A percentile compares a stretch with the other conserved stretches of the same genome.
These are phyloP conservation scores for Cairneyella variabilis DNA, from an alignment of 495 filamentous ascomycete species.

Conservation along the genomic window DNA sequence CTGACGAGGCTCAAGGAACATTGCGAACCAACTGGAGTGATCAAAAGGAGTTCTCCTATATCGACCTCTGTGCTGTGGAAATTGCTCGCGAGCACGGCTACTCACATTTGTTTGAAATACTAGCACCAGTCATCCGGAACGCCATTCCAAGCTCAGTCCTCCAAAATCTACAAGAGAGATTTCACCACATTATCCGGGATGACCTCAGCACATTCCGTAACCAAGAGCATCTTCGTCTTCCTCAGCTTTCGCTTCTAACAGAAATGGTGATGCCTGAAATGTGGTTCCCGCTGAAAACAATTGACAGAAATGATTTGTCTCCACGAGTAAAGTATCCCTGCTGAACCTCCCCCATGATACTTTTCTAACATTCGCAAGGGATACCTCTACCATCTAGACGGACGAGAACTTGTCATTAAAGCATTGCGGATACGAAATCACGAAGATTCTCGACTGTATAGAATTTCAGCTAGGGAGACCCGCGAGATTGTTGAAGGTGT, in stretches of 20 bases:
- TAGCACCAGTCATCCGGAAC: conserved; percentile 2
- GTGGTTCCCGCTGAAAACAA: conserved; percentile 5
- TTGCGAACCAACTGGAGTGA: not conserved
- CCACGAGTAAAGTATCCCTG: not conserved
- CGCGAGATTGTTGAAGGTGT: conserved; percentile 1
- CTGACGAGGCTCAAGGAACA: not conserved
- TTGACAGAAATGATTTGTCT: not conserved
- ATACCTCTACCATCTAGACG: conserved; percentile 8
- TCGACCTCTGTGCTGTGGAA: conserved; percentile 1
- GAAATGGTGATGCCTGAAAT: conserved; percentile 1
- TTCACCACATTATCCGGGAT: conserved; percentile 3
- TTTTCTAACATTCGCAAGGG: not conserved
- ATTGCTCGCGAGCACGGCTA: conserved; percentile 1
- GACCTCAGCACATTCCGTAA: not conserved
- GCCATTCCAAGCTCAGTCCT: not conserved
- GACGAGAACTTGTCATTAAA: conserved; percentile 7
- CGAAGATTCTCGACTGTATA: not conserved
- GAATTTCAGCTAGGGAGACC: not conserved
- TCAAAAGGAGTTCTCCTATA: not conserved
- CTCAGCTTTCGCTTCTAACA: conserved; percentile 1
- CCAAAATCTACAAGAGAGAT: not conserved
- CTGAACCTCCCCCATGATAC: not conserved
- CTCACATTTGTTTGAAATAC: not conserved
- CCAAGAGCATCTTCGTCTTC: not conserved
- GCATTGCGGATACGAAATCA: not conserved